A percentile compares a stretch with the other conserved stretches of the same genome.
These are phyloP conservation scores for Trapa bicornis DNA, from an alignment of 345 rosid genomes.

Conservation along the genomic window DNA sequence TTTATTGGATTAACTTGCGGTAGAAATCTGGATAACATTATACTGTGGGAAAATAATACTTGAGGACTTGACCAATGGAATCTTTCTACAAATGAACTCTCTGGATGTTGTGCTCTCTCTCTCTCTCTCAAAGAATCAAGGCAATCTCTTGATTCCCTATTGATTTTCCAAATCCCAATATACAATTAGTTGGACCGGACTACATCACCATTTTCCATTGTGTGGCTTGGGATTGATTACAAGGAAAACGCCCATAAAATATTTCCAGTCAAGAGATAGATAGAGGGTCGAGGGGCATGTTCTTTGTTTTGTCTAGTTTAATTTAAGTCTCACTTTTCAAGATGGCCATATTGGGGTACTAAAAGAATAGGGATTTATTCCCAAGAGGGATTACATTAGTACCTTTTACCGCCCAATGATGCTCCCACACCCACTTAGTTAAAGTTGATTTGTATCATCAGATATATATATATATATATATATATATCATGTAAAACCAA, in stretches of 20 bases:
- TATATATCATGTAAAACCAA: background rate
- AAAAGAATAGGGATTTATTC: background rate
- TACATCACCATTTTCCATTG: constrained; percentile 1
- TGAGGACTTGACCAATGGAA: background rate
- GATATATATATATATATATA: background rate
- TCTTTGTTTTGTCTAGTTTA: background rate
- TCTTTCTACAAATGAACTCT: background rate
- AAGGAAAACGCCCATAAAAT: background rate
- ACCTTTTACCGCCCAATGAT: background rate
- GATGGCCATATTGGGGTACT: background rate
- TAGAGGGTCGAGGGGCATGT: background rate
- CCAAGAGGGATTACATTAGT: constrained; percentile 7
- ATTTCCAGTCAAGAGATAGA: background rate
- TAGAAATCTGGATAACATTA: too few species aligned
- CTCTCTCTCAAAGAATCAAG: background rate
- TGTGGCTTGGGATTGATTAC: constrained; percentile 6
- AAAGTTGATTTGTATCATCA: too few species aligned
- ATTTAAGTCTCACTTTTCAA: constrained; percentile 3
- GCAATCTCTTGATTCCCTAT: background rate
- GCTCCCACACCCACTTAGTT: background rate
- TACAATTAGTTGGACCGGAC: background rate
- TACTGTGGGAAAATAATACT: too few species aligned
- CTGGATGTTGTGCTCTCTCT: background rate
- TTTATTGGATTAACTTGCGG: too few species aligned
- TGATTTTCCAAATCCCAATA: constrained; percentile 2